Evolutionary conservation across 768 basidiomycete species (phyloP).

Genomic region (Tylopilus sp.): DNA sequence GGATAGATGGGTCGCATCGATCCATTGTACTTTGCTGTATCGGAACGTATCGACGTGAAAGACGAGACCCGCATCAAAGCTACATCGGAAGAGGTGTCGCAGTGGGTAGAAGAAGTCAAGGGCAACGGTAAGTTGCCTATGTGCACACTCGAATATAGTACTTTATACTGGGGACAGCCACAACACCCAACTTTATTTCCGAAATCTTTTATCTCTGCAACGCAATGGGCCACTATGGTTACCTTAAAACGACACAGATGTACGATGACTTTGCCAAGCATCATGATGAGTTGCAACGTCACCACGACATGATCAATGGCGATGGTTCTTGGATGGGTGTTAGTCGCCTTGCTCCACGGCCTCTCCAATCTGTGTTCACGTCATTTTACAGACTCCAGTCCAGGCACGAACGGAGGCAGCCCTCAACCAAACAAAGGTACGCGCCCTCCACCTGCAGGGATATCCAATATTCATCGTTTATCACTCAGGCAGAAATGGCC

Average conservation of each 20-base stretch:
- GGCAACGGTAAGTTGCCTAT: slow-evolving; percentile 39
- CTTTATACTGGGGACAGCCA: slow-evolving; percentile 35
- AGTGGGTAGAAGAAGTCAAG: slow-evolving; percentile 60
- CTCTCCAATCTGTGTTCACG: background rate
- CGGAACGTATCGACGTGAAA: slow-evolving; percentile 65
- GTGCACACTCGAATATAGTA: background rate
- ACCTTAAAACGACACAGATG: slow-evolving; percentile 74
- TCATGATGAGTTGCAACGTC: slow-evolving; percentile 69
- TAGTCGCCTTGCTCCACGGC: slow-evolving; percentile 25
- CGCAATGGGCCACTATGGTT: slow-evolving; percentile 87
- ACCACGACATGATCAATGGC: slow-evolving; percentile 70
- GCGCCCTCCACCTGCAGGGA: background rate
- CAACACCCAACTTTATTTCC: slow-evolving; percentile 87
- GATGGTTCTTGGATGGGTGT: slow-evolving; percentile 85
- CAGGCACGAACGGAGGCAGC: slow-evolving; percentile 76
- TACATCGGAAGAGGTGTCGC: slow-evolving; percentile 78
- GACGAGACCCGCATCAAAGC: slow-evolving; percentile 96
- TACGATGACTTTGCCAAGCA: slow-evolving; percentile 74
- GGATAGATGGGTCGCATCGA: slow-evolving; percentile 88
- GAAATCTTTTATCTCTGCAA: slow-evolving; percentile 89
- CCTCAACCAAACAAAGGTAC: slow-evolving; percentile 76
- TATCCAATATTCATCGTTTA: background rate
- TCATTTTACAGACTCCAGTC: slow-evolving; percentile 50
- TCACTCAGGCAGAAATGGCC: slow-evolving; percentile 57
- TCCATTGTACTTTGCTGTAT: slow-evolving; percentile 70